Base-by-base conservation (phyloP, 2,329 filamentous ascomycete species). In the Xylariomycetidae sp. region DNA sequence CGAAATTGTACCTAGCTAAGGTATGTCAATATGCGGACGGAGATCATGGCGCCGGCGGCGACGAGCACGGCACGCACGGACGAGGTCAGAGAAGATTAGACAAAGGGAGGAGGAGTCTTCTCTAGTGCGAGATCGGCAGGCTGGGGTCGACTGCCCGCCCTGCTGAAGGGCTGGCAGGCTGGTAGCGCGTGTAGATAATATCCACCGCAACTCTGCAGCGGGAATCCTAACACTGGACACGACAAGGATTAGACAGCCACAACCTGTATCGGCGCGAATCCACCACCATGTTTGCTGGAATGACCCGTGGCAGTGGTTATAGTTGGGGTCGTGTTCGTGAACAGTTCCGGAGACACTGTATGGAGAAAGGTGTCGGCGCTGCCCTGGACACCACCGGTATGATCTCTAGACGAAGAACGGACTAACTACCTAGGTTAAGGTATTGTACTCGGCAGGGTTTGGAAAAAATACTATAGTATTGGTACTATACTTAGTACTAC, bases 281-380 rank as follows among this genome's bases (percentile, higher is more conserved):
- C 42, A 42, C 42, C 34, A 39, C 19, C 33, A 35, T 34, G 38
- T 24, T 33, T 32, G 40, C 38, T 58, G 51, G 52, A 49, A 43
- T 41, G 53, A 60, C 56, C 56, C 56, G 44, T 47, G 51, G 53
- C 46, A 49, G 54, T 58, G 56, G 54, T 35, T 47, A 48, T 57
- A 60, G 52, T 53, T 41, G 27, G 35, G 17, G 20, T 27, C 15
- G n/a, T 29, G 10, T 17, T 16, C 12, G n/a, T 9, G 32, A 37
- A 50, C 43, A 48, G 48, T 46, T 18, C 31, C 29, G 25, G 22
- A 19, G 22, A 34, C 50, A 54, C 50, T 54, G 50, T 53, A 52
- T 37, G 49, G 50, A 38, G 33, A 29, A 22, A 14, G 12, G 28
- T 33, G 25, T 29, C 30, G 37, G 29, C 24, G 23, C 6, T 32